These are phyloP conservation scores for Myxozyma lipomycoides DNA, from an alignment of 805 yeast genomes.

Conservation along the genomic window DNA sequence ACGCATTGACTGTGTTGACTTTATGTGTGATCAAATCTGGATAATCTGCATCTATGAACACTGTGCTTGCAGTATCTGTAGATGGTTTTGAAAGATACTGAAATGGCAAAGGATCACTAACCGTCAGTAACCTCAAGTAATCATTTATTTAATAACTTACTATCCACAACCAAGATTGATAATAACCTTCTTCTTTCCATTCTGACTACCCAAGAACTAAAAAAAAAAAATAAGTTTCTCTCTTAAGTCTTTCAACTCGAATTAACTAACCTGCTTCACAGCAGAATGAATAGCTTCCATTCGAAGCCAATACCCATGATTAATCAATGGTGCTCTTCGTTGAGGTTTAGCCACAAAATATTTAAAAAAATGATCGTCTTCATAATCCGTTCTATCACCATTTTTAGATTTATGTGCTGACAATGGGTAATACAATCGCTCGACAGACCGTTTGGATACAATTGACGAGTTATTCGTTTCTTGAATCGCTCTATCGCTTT, in stretches of 20 bases:
- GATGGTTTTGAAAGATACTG: constrained; percentile 42
- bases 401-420: constrained; percentile 25
- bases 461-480: constrained; percentile 82
- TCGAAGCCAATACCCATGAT: constrained; percentile 79
- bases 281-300: constrained; percentile 62
- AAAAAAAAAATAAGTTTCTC: too few species aligned
- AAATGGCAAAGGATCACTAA: constrained; percentile 56
- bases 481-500: constrained; percentile 53
- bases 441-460: constrained; percentile 78
- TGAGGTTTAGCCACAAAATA: constrained; percentile 62
- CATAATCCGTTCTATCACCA: not conserved
- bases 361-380: constrained; percentile 48
- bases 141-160: constrained; percentile 8
- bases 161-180: constrained; percentile 78
- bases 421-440: constrained; percentile 44
- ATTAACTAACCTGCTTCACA: constrained; percentile 48
- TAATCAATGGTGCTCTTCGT: constrained; percentile 73
- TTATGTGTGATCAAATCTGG: constrained; percentile 62
- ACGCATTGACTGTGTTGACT: constrained; percentile 47
- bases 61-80: constrained; percentile 37
- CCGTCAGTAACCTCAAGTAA: not conserved
- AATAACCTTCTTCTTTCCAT: constrained; percentile 43
- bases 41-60: constrained; percentile 70
- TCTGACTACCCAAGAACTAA: too few species aligned
- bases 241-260: too few species aligned